phyloP scores from a whole-genome alignment of 495 filamentous ascomycete species.

The Cercophora samala region DNA sequence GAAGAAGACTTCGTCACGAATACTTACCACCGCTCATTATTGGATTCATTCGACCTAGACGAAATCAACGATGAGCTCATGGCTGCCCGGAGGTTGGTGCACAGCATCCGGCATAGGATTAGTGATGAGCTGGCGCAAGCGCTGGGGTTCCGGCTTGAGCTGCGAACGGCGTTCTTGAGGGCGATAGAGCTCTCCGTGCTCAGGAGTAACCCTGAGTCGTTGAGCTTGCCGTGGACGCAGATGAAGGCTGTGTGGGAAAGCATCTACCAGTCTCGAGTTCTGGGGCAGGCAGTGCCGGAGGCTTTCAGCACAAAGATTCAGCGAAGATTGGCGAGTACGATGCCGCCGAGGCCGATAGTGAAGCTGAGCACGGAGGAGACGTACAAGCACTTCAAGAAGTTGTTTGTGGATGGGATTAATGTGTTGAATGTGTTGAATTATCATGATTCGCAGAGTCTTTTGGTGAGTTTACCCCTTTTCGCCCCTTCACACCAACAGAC shows the following conservation, averaged over 20 bases:
- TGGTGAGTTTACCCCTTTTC: conserved; percentile 43
- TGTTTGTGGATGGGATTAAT: conserved; percentile 69
- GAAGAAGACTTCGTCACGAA: conserved; percentile 96
- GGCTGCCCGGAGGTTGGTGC: conserved; percentile 56
- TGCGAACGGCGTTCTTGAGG: conserved; percentile 61
- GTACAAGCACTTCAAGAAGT: conserved; percentile 60
- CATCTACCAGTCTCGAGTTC: conserved; percentile 53
- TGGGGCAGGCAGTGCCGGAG: conserved; percentile 66
- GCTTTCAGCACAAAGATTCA: conserved; percentile 91
- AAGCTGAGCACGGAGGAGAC: conserved; percentile 70
- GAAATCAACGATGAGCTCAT: conserved; percentile 59
- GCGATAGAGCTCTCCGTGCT: conserved; percentile 46
- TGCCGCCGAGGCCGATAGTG: conserved; percentile 88
- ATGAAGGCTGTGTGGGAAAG: conserved; percentile 45
- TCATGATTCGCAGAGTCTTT: conserved; percentile 62
- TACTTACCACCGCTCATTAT: conserved; percentile 74
- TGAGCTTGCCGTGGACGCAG: conserved; percentile 48
- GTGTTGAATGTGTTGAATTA: conserved; percentile 69
- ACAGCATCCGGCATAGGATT: conserved; percentile 43
- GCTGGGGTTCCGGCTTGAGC: conserved; percentile 58
- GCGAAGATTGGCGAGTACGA: conserved; percentile 81
- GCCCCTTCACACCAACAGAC: neutral
- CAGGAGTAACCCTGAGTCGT: conserved; percentile 40
- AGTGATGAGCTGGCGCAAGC: conserved; percentile 54
- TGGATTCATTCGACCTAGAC: conserved; percentile 57